Conservation (phyloP, 2,329 filamentous ascomycete species). For the Microdochium bolleyi region DNA sequence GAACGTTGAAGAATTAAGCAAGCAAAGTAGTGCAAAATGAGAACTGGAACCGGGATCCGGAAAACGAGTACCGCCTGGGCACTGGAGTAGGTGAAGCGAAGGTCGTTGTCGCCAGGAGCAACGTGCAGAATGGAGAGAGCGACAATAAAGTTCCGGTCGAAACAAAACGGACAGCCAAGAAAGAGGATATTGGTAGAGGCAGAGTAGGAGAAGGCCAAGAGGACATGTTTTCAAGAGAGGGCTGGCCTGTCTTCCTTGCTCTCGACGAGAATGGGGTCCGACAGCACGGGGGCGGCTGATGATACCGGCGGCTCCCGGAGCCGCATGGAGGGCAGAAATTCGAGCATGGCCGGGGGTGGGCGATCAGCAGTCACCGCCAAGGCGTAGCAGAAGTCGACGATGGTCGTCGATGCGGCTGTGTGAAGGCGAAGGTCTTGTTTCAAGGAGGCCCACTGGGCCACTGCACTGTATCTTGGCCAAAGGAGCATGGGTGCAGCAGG, state of each 20-base stretch:
- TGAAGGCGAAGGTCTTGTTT: too few species aligned
- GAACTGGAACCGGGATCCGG: neutral
- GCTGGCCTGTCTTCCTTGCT: too few species aligned
- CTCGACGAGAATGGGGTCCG: neutral
- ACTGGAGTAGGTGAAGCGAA: neutral
- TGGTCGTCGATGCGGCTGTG: neutral
- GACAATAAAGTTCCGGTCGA: neutral
- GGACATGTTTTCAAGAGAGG: neutral
- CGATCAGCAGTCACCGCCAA: neutral
- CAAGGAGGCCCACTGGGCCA: too few species aligned
- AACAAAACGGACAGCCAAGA: neutral
- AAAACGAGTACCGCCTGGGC: neutral
- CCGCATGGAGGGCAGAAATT: too few species aligned
- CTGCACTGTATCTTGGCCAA: too few species aligned
- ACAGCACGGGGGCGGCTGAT: neutral
- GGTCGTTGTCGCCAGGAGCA: neutral
- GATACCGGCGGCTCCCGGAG: neutral
- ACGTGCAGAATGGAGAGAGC: neutral
- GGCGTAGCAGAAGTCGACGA: neutral
- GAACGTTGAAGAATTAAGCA: too few species aligned
- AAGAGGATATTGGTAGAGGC: neutral
- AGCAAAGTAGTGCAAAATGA: neutral
- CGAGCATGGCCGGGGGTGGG: neutral
- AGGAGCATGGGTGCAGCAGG: too few species aligned
- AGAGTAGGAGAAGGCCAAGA: neutral